Conservation (phyloP, 2,329 filamentous ascomycete genomes). For the Penicillium sp. region DNA sequence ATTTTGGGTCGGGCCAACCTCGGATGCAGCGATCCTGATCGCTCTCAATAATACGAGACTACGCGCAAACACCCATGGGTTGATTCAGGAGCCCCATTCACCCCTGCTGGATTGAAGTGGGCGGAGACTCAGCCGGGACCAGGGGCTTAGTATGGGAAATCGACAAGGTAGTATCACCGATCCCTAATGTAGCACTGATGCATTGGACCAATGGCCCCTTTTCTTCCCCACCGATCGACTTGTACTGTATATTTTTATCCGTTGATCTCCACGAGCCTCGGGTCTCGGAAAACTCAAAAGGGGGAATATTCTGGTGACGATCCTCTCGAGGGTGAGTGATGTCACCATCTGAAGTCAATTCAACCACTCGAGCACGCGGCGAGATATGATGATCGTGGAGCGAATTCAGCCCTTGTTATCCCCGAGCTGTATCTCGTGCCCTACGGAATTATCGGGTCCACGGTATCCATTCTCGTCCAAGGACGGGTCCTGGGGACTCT, state of each 20-base stretch:
- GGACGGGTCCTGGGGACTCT: background rate
- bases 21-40: constrained; percentile 10
- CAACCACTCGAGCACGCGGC: background rate
- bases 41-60: constrained; percentile 6
- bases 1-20: background rate
- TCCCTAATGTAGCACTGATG: constrained; percentile 4
- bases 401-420: background rate
- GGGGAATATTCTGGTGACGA: constrained; percentile 9
- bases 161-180: constrained; percentile 5
- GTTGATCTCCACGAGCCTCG: constrained; percentile 11
- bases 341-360: constrained; percentile 6
- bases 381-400: background rate
- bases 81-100: constrained; percentile 11
- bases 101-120: no score
- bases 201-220: constrained; percentile 1
- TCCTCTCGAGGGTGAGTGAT: constrained; percentile 18
- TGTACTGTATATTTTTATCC: constrained; percentile 16
- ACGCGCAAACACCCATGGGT: constrained; percentile 1
- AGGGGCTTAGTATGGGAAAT: background rate
- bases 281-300: constrained; percentile 9
- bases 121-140: constrained; percentile 7
- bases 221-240: constrained; percentile 11
- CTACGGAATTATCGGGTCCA: background rate
- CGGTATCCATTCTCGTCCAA: background rate
- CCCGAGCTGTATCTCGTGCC: background rate